These are phyloP conservation scores for Cordyceps javanica DNA, from an alignment of 2,329 filamentous ascomycete species.

Conservation along the genomic window DNA sequence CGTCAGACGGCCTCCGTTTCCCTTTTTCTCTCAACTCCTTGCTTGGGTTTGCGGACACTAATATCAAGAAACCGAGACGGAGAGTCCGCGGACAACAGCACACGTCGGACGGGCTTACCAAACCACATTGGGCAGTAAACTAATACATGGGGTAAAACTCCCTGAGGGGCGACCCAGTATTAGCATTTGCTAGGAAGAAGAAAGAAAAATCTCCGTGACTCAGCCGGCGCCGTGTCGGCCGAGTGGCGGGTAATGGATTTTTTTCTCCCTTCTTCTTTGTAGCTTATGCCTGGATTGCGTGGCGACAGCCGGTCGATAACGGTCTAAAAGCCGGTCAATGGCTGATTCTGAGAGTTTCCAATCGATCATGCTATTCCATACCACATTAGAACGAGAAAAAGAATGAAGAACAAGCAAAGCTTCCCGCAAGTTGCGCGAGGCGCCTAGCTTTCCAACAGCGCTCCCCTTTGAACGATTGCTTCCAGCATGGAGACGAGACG, in stretches of 20 bases:
- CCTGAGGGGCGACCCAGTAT: no score
- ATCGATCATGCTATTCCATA: no score
- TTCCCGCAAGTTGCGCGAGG: no score
- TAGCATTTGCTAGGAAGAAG: neutral
- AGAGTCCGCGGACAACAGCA: neutral
- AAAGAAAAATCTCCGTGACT: neutral
- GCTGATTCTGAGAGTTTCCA: neutral
- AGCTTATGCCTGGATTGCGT: neutral
- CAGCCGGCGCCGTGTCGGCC: constrained; percentile 2
- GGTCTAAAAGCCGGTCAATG: neutral
- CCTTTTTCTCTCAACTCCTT: neutral
- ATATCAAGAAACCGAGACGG: neutral
- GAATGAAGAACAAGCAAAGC: no score
- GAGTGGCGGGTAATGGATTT: neutral
- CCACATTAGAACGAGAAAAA: no score
- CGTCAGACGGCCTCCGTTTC: neutral
- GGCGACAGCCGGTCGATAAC: neutral
- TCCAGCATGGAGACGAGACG: no score
- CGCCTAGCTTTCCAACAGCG: no score
- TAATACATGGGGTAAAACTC: neutral
- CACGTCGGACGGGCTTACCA: no score
- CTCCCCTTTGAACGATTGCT: no score
- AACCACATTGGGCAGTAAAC: neutral
- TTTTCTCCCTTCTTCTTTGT: neutral
- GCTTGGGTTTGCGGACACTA: neutral